Percentiles rank a stretch among this genome's conserved stretches.
Evolutionary conservation across 2,329 filamentous ascomycete genomes (phyloP).

Genomic region (Penicillium carneum): DNA sequence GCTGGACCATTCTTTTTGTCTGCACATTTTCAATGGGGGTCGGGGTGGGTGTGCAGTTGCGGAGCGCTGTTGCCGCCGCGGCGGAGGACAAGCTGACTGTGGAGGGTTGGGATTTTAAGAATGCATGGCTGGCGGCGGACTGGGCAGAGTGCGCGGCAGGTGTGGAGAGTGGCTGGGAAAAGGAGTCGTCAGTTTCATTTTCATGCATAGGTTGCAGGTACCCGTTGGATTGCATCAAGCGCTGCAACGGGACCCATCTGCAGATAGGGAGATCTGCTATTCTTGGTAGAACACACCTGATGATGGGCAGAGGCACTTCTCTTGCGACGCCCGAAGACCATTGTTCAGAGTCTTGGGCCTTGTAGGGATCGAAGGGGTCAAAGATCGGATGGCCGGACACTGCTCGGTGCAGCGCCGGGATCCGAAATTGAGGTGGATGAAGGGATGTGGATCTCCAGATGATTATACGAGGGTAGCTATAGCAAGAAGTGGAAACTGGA

Average conservation of each 20-base stretch:
- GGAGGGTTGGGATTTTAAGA: conserved; percentile 71
- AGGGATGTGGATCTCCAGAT: conserved; percentile 19
- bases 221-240: conserved; percentile 10
- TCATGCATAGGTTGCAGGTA: conserved; percentile 20
- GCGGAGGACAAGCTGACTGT: conserved; percentile 77
- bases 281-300: conserved; percentile 36
- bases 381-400: conserved; percentile 33
- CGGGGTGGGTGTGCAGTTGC: conserved; percentile 77
- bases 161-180: conserved; percentile 65
- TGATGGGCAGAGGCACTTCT: conserved; percentile 52
- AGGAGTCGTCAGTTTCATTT: conserved; percentile 23
- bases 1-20: conserved; percentile 81
- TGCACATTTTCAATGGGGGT: conserved; percentile 82
- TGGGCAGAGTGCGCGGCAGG: conserved; percentile 76
- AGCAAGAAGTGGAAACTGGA: conserved; percentile 1
- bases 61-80: conserved; percentile 84
- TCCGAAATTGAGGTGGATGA: conserved; percentile 27
- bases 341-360: conserved; percentile 25
- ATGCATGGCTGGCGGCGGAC: conserved; percentile 81
- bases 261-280: neutral
- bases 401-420: conserved; percentile 36
- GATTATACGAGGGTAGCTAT: conserved; percentile 13
- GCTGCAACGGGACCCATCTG: neutral
- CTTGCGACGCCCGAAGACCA: conserved; percentile 52
- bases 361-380: neutral